Percentiles rank a stretch among this genome's conserved stretches.
These are phyloP conservation scores for Escallonia rubra DNA, from an alignment of 129 eudicot genomes.

Conservation along the genomic window DNA sequence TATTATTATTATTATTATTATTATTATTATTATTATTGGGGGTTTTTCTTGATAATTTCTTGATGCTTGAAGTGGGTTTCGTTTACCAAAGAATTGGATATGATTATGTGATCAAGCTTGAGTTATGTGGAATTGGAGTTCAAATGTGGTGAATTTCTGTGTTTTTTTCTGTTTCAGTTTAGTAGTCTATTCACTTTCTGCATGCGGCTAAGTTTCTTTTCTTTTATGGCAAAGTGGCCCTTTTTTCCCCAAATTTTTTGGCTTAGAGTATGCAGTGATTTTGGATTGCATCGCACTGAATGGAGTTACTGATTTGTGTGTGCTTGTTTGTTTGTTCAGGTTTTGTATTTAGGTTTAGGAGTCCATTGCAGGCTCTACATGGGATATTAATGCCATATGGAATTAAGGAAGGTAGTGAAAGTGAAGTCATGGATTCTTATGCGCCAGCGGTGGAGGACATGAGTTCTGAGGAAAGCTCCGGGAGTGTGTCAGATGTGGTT, in stretches of 20 bases:
- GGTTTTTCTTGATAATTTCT: background rate
- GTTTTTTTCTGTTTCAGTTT: too few species aligned
- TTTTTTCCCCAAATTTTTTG: too few species aligned
- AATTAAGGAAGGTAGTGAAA: slow-evolving; percentile 11
- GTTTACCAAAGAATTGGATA: background rate
- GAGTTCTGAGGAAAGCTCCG: slow-evolving; percentile 31
- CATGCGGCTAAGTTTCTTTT: too few species aligned
- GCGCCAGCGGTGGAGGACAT: slow-evolving; percentile 24
- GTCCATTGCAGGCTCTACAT: slow-evolving; percentile 34
- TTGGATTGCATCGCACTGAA: too few species aligned
- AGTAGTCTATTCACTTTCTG: too few species aligned
- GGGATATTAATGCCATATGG: slow-evolving; percentile 10
- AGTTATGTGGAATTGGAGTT: too few species aligned
- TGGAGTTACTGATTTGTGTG: background rate
- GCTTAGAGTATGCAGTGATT: too few species aligned
- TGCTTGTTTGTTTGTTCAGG: slow-evolving; percentile 35
- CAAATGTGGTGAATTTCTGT: too few species aligned
- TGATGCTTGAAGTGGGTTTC: background rate
- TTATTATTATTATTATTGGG: too few species aligned
- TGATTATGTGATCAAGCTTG: background rate
- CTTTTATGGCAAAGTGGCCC: too few species aligned
- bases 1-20: too few species aligned
- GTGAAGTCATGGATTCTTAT: slow-evolving; percentile 23
- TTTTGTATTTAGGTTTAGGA: slow-evolving; percentile 30
- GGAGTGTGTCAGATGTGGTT: slow-evolving; percentile 23